Evolutionary conservation across 2,329 filamentous ascomycete species (phyloP), one percentile per base, ranked within the genome.

Genomic region (Sporothrix phasma): DNA sequence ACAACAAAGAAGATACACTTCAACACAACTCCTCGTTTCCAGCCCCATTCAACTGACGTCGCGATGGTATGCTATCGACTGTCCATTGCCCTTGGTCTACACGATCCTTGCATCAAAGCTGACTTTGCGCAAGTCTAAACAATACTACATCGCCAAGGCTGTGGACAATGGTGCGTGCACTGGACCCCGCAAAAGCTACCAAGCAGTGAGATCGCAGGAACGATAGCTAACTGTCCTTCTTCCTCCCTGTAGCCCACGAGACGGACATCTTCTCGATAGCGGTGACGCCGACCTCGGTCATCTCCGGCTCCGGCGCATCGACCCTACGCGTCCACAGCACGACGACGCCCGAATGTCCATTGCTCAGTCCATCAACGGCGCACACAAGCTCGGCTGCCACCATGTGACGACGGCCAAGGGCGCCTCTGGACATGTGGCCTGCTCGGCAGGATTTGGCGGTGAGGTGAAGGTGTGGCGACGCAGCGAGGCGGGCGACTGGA

Each of bases 121-220:
- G 47, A 65, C 61, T 19, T n/a, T 19, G 5, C n/a, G 17, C 65
- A 1, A 97, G 94, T 99, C 94, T 64, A 97, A 97, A 80, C 94
- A 97, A 87, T 99, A 97, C 75, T 84, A 99, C 67, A 95, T 93
- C 72, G 88, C 89, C 69, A 90, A 96, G 76, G 93, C 92, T 49
- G 85, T 96, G 74, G 89, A 96, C 74, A 84, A 92, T 79, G 92
- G 90, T 90, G 74, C 11, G 39, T n/a, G 10, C 31, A 19, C 31
- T 11, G 47, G 22, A 62, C 59, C 62, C 66, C 64, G 47, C 64
- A 62, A 64, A 11, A 43, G 73, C 71, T 60, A 60, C 26, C 45
- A 41, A 41, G 24, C 31, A 11, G 15, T 17, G 19, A 13, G 3
- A 24, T 2, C 11, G 3, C 10, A 11, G 51, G 3, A 17, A 19